phyloP scores from a whole-genome alignment of 495 filamentous ascomycete genomes.

The Poronia punctata region DNA sequence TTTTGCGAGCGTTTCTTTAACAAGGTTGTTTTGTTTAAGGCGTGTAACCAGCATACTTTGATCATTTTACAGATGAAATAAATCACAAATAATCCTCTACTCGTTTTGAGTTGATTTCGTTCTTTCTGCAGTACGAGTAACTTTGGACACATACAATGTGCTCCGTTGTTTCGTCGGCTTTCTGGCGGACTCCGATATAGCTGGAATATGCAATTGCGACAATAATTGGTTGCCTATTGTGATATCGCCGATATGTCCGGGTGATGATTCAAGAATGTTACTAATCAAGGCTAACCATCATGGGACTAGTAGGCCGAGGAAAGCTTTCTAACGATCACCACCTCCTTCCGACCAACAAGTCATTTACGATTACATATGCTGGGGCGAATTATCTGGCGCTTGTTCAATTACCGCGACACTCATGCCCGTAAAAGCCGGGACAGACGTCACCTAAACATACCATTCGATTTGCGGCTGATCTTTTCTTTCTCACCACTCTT shows the following conservation, averaged over 20 bases:
- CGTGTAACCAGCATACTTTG: no score
- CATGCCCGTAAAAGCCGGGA: not conserved
- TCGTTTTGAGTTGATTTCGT: no score
- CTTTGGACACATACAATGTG: no score
- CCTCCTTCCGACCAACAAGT: slow-evolving; percentile 3
- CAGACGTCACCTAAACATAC: not conserved
- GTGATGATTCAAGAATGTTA: not conserved
- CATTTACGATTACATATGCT: not conserved
- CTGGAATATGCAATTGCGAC: no score
- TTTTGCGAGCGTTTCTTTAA: no score
- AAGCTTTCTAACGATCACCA: slow-evolving; percentile 12
- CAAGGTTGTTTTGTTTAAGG: no score
- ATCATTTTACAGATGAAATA: no score
- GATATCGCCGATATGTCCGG: not conserved
- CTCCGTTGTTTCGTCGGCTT: no score
- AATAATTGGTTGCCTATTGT: no score
- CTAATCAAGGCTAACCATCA: not conserved
- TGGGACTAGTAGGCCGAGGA: not conserved
- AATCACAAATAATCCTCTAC: no score
- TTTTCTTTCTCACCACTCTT: not conserved
- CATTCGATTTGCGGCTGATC: not conserved
- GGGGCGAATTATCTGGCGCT: slow-evolving; percentile 4
- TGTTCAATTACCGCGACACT: not conserved
- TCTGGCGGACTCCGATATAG: no score
- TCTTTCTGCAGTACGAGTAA: no score